Base-by-base conservation (phyloP, 768 basidiomycete species). In the Daedalea quercina region DNA sequence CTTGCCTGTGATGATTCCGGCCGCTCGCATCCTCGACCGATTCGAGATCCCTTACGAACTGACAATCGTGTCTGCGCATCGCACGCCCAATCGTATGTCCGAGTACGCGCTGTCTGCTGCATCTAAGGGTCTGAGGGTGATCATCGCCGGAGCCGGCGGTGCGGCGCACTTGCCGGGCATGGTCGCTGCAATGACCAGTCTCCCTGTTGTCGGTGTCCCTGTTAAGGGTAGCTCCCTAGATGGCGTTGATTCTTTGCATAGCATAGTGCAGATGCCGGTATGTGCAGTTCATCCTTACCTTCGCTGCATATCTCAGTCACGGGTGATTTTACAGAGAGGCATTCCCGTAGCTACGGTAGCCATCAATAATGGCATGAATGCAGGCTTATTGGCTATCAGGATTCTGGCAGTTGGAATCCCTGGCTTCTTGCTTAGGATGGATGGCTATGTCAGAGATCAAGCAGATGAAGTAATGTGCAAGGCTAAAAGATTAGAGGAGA, bases 181-280 rank as follows among this genome's bases (percentile, higher is more conserved):
- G 96, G 92, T 97, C 1, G 96, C 95, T 3, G 86, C 90, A 19
- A 84, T 96, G 86, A 95, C 94, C 0, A 75, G 84, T 1, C 67
- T 98, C 48, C 95, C 96, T 0, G 92, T 99, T 0, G 81, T 99
- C 28, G 95, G 96, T 12, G 96, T 99, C 0, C 96, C 96, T 1
- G 96, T 99, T 52, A 96, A 94, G 66, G 94, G 91, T 11, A 93
- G 91, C 66, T 78, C 84, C 0, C 75, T 98, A 12, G 94, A 96
- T 66, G 96, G 96, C 0, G 92, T 99, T 1, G 96, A 98, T 69
- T 93, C 92, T n/a, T 69, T 99, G 61, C 84, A 96, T 64, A 94
- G 90, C 65, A 98, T 99, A 58, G 94, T 99, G 9, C 96, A 98
- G 71, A 99, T 99, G 96, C 96, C 96, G 19, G 92, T 94, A 65